Evolutionary conservation across 805 yeast genomes (phyloP).

Genomic region (Yarrowia yakushimensis): DNA sequence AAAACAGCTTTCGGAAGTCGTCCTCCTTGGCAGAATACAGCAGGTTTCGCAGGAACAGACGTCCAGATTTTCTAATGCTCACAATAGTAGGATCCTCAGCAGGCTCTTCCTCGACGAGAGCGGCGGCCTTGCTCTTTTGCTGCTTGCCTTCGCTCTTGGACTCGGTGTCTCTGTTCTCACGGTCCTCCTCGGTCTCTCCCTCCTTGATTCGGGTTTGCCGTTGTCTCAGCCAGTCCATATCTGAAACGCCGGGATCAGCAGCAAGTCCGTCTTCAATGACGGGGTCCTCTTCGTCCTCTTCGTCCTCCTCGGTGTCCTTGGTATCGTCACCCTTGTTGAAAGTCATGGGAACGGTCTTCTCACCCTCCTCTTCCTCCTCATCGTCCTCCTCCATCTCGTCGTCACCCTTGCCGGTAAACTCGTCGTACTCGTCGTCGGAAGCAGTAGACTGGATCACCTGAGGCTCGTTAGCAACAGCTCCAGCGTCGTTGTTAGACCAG

Average conservation of each 20-base stretch:
- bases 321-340: slow-evolving; percentile 30
- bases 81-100: slow-evolving; percentile 48
- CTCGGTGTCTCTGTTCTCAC: background rate
- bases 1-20: slow-evolving; percentile 66
- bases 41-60: slow-evolving; percentile 85
- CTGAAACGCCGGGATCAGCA: slow-evolving; percentile 56
- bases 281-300: slow-evolving; percentile 24
- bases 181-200: slow-evolving; percentile 21
- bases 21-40: slow-evolving; percentile 73
- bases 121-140: slow-evolving; percentile 32
- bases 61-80: slow-evolving; percentile 61
- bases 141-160: background rate
- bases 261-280: slow-evolving; percentile 38
- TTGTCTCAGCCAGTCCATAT: slow-evolving; percentile 81
- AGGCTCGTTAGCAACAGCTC: slow-evolving; percentile 12
- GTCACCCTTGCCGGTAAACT: slow-evolving; percentile 33
- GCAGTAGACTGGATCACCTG: slow-evolving; percentile 36
- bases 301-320: slow-evolving; percentile 30
- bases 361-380: slow-evolving; percentile 32
- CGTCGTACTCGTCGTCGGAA: slow-evolving; percentile 45
- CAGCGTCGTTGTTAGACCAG: slow-evolving; percentile 57
- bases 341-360: slow-evolving; percentile 28
- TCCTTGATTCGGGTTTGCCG: slow-evolving; percentile 65
- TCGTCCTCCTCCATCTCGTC: slow-evolving; percentile 30
- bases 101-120: slow-evolving; percentile 29